These are phyloP conservation scores for Rhizopogon roseolus DNA, from an alignment of 768 basidiomycete genomes.

Conservation along the genomic window DNA sequence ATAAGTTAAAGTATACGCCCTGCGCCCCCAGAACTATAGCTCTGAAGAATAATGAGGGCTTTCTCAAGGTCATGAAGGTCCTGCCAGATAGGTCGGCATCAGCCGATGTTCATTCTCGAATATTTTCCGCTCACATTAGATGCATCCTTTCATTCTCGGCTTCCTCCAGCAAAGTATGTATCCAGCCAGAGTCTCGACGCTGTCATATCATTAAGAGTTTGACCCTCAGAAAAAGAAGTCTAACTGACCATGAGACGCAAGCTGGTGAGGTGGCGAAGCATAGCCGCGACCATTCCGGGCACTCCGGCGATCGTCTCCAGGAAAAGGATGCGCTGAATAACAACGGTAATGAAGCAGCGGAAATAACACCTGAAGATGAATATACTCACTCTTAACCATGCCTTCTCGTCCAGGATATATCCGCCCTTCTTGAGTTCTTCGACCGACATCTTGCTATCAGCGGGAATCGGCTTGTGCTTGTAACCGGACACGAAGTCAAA, in stretches of 20 bases:
- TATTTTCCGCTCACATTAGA: constrained; percentile 54
- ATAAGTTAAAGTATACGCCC: constrained; percentile 86
- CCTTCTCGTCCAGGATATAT: constrained; percentile 65
- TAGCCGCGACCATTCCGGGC: constrained; percentile 93
- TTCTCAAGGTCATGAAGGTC: constrained; percentile 92
- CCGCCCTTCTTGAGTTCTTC: constrained; percentile 72
- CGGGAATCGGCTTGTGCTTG: constrained; percentile 65
- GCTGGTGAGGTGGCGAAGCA: constrained; percentile 82
- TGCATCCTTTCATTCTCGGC: constrained; percentile 99
- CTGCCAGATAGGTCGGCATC: constrained; percentile 31
- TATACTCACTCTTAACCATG: constrained; percentile 67
- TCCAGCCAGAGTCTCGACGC: constrained; percentile 68
- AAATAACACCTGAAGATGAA: constrained; percentile 18
- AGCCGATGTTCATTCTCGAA: constrained; percentile 6
- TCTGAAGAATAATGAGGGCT: constrained; percentile 80
- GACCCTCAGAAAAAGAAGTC: constrained; percentile 5
- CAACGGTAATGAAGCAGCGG: constrained; percentile 10
- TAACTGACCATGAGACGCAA: constrained; percentile 76
- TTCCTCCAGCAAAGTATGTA: constrained; percentile 89
- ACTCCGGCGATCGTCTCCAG: constrained; percentile 93
- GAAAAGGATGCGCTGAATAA: constrained; percentile 48
- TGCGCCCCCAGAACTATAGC: constrained; percentile 84
- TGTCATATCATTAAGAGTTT: constrained; percentile 14
- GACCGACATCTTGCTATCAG: constrained; percentile 58
- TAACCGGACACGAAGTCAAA: constrained; percentile 89